Base-by-base conservation (phyloP, 495 filamentous ascomycete genomes). In the Annulohypoxylon maeteangense region DNA sequence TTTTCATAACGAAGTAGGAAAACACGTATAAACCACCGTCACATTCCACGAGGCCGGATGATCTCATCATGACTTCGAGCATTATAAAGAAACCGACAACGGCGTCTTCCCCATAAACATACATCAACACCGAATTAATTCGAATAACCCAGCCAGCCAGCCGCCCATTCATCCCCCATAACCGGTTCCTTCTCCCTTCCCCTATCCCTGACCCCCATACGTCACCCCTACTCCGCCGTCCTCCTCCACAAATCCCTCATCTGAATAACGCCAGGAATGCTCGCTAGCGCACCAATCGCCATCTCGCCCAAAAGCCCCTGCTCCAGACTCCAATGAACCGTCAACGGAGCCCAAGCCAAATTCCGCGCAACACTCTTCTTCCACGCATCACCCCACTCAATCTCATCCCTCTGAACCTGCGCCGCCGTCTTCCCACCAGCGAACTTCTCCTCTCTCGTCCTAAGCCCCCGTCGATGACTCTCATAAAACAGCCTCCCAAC, bases 281-380 rank as follows among this genome's bases (percentile, higher is more conserved):
- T 86, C 12, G 89, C 92, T 29, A 94, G 81, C 58, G 89, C 75
- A 0, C 90, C 92, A 36, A 97, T 82, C 57, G 79, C 79, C 34
- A 79, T 74, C 47, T 91, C 89, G 58, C 81, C 78, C 53, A 92
- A 76, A 11, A 89, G 72, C 0, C 93, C 93, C 62, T 88, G 81
- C 78, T 92, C 90, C 16, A 89, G 74, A 74, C 92, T 91, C 92
- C 92, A 97, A 82, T 97, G 95, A 27, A 97, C 76, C 42, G 87
- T 88, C 61, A 88, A 75, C 64, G 86, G 87, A 31, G 86, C 85
- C 81, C 82, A 88, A 29, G 87, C 87, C 62, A 82, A 69, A 70
- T 88, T 87, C 34, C 81, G 72, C 16, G 80, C 69, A 51, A 87
- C 56, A 62, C 80, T 81, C 67, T 74, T 82, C 64, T 73, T 78